These are phyloP conservation scores for Psophocarpus tetragonolobus DNA, from an alignment of 306 rosid genomes.

Conservation along the genomic window DNA sequence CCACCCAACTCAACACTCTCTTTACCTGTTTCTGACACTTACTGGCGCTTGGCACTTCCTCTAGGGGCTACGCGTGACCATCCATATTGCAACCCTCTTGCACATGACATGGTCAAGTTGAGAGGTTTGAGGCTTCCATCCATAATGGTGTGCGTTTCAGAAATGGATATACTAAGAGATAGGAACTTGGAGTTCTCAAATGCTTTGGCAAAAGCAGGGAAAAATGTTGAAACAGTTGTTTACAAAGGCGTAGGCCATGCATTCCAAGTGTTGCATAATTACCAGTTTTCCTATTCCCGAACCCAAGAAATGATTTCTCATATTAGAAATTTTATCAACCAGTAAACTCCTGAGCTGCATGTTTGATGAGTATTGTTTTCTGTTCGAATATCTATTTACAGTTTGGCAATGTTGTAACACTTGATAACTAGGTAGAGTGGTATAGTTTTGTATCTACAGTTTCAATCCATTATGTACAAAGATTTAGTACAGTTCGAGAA, in stretches of 20 bases:
- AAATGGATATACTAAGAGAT: constrained; percentile 73
- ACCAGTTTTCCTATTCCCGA: constrained; percentile 52
- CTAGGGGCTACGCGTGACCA: constrained; percentile 68
- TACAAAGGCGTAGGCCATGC: constrained; percentile 83
- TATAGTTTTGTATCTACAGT: not conserved
- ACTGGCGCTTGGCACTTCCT: constrained; percentile 82
- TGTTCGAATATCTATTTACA: not conserved
- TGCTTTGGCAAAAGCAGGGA: constrained; percentile 58
- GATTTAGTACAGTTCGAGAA: not conserved
- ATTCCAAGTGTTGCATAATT: constrained; percentile 74
- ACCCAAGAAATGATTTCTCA: constrained; percentile 66
- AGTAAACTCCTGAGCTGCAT: not conserved
- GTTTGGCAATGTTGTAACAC: not conserved
- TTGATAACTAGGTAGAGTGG: not conserved
- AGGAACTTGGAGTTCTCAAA: constrained; percentile 67
- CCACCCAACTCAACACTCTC: constrained; percentile 60
- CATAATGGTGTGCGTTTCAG: constrained; percentile 68
- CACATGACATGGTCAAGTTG: constrained; percentile 42
- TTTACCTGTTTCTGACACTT: constrained; percentile 60
- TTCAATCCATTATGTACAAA: not conserved
- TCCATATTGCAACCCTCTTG: constrained; percentile 72
- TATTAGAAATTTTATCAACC: constrained; percentile 49
- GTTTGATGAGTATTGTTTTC: not conserved
- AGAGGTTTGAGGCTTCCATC: constrained; percentile 50
- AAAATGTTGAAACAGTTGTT: constrained; percentile 55